These are phyloP conservation scores for Murraya paniculata DNA, from an alignment of 345 rosid species.

Conservation along the genomic window DNA sequence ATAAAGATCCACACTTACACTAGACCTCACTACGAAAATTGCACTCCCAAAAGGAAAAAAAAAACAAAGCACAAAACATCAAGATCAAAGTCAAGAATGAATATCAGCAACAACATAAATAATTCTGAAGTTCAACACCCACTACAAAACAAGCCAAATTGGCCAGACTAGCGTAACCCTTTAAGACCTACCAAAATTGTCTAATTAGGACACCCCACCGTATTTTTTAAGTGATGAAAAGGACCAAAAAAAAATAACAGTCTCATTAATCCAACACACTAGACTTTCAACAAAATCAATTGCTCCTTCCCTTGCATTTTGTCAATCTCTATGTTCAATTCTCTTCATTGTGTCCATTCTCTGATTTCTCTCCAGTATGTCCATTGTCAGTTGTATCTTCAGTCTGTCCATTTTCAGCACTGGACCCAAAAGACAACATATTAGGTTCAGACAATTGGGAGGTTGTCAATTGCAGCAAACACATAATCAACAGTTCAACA, in stretches of 20 bases:
- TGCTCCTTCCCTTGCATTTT: not conserved
- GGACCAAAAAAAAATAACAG: conserved; percentile 15
- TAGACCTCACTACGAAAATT: not conserved
- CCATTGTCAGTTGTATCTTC: conserved; percentile 29
- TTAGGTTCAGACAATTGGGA: conserved; percentile 2
- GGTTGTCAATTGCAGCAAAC: not conserved
- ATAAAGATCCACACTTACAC: not conserved
- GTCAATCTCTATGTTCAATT: conserved; percentile 23
- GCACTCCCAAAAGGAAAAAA: not conserved
- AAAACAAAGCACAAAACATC: not conserved
- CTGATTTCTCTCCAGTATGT: conserved; percentile 22
- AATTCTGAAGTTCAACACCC: not conserved
- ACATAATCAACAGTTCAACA: not conserved
- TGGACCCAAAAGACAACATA: conserved; percentile 20
- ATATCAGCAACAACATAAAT: not conserved
- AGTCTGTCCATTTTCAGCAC: conserved; percentile 31
- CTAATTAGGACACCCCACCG: conserved; percentile 22
- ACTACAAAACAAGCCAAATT: conserved; percentile 17
- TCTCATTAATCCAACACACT: conserved; percentile 18
- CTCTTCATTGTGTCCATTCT: conserved; percentile 24
- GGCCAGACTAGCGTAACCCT: conserved; percentile 19
- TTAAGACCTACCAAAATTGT: conserved; percentile 45
- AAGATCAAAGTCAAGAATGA: not conserved
- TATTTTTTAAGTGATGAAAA: conserved; percentile 14
- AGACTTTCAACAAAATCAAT: conserved; percentile 19